phyloP scores from a whole-genome alignment of 345 rosid species.

The Aethionema arabicum region DNA sequence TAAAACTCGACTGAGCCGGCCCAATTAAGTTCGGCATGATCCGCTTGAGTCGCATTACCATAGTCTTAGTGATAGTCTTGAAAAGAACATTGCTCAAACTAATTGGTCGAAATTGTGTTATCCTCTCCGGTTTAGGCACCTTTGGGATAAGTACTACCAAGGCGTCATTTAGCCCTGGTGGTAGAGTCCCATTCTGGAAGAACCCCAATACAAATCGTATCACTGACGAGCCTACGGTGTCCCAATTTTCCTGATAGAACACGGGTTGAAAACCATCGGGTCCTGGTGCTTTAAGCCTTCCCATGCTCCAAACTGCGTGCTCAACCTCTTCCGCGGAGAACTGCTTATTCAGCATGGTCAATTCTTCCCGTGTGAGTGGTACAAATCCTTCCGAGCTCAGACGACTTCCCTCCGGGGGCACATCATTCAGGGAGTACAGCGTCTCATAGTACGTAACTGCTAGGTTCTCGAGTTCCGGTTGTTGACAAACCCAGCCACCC shows the following conservation, averaged over 20 bases:
- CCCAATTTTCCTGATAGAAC: background rate
- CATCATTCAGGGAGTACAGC: too few relatives aligned
- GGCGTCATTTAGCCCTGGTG: background rate
- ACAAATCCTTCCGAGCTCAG: too few relatives aligned
- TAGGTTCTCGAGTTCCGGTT: too few relatives aligned
- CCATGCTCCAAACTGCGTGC: too few relatives aligned
- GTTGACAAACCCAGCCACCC: too few relatives aligned
- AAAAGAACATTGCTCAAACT: background rate
- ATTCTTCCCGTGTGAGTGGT: too few relatives aligned
- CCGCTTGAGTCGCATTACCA: background rate
- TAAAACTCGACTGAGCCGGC: background rate
- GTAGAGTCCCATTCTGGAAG: background rate
- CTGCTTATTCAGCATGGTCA: too few relatives aligned
- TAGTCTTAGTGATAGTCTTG: background rate
- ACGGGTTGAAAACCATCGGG: background rate
- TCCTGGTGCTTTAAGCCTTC: background rate
- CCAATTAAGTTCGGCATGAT: background rate
- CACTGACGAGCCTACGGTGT: background rate
- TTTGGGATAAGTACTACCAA: background rate
- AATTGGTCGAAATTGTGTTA: background rate
- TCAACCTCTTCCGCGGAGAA: too few relatives aligned
- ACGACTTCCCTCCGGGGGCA: too few relatives aligned
- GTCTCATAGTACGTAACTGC: too few relatives aligned
- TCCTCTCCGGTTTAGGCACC: background rate
- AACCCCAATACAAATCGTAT: background rate